Evolutionary conservation across 1,284 basidiomycete species (phyloP), one percentile per base, ranked within the genome.

Genomic region (Wolfiporia cocos): DNA sequence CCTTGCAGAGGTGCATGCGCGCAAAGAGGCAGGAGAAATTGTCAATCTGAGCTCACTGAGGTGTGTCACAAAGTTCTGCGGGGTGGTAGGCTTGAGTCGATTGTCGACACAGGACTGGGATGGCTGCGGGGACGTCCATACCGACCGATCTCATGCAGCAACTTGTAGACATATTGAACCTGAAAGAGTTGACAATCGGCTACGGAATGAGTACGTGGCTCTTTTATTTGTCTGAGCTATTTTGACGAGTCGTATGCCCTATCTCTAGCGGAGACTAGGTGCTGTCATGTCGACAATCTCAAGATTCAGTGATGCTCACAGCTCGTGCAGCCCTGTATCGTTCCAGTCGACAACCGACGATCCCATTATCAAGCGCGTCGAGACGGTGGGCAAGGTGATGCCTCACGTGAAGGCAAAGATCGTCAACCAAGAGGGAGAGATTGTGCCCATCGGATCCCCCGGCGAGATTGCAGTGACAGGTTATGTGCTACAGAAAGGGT

Each of bases 321-420:
- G 26, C 26, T 28, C 26, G 4, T 21, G 32, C 34, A 87, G 85
- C 47, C 88, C 88, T 0, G 87, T 91, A 1, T 82, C 86, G 0
- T 92, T 91, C 62, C 87, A 91, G 59, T 81, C 83, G 0, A 77
- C 72, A 2, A 70, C 77, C 0, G 66, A 65, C 7, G 89, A 90
- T 54, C 73, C 83, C 0, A 60, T 92, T 18, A 64, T 73, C 38
- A 85, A 83, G 55, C 79, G 87, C 2, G 79, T 86, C 11, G 85
- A 91, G 57, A 92, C 87, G 0, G 88, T 90, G 2, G 88, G 89
- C 3, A 76, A 68, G 49, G 70, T 86, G 19, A 76, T 78, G 31
- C 86, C 86, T 0, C 88, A 92, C 54, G 83, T 86, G 33, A 78
- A 70, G 53, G 89, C 88, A 2, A 91, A 87, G 57, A 54, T 92